These are phyloP conservation scores for Penicillium crustosum DNA, from an alignment of 2,329 filamentous ascomycete genomes.

Conservation along the genomic window DNA sequence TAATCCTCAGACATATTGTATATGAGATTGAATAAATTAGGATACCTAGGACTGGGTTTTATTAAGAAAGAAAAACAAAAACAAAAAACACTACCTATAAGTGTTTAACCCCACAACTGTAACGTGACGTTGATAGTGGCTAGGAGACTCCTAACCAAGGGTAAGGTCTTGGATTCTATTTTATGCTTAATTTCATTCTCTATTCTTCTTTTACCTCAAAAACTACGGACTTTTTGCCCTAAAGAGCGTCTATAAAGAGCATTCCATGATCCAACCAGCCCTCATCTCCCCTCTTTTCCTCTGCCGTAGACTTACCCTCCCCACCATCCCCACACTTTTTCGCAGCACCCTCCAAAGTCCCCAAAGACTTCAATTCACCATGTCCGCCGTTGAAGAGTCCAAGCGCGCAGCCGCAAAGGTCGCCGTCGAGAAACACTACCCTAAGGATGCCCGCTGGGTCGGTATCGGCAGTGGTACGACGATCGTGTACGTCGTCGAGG, in stretches of 20 bases:
- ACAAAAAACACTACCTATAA: background rate
- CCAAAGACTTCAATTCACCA: slow-evolving; percentile 28
- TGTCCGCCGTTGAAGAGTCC: slow-evolving; percentile 51
- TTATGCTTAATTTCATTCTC: background rate
- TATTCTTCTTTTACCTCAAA: background rate
- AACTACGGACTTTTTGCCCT: too few species aligned
- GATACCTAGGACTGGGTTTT: too few species aligned
- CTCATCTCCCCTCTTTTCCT: slow-evolving; percentile 19
- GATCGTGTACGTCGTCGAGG: slow-evolving; percentile 67
- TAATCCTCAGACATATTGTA: background rate
- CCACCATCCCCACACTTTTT: slow-evolving; percentile 9
- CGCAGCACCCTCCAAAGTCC: slow-evolving; percentile 1
- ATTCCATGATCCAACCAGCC: slow-evolving; percentile 7
- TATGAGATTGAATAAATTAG: background rate
- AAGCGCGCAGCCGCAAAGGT: slow-evolving; percentile 60
- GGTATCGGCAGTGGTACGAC: slow-evolving; percentile 66
- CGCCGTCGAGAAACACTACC: slow-evolving; percentile 62
- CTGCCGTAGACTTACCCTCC: slow-evolving; percentile 3
- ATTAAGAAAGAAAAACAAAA: background rate
- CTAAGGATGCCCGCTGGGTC: slow-evolving; percentile 56
- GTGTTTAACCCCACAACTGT: background rate
- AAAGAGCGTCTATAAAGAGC: background rate
- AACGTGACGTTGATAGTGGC: background rate
- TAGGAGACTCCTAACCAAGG: background rate
- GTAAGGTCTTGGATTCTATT: background rate